Evolutionary conservation across 768 basidiomycete genomes (phyloP).

Genomic region (Boletus rubropictus): DNA sequence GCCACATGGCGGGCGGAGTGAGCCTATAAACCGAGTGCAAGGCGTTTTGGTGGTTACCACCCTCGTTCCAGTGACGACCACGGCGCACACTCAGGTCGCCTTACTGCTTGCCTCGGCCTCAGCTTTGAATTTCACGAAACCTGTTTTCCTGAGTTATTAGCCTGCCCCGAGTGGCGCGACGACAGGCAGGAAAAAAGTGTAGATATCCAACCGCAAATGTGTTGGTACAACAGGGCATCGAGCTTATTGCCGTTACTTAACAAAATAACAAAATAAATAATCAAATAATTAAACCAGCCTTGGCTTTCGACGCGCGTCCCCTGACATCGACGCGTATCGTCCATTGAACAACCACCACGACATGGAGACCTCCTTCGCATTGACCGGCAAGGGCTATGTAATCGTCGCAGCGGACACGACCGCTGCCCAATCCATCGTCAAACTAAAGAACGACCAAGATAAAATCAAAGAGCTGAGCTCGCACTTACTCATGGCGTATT

Average conservation of each 20-base stretch:
- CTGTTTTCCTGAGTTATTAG: too few relatives aligned
- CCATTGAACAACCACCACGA: slow-evolving; percentile 16
- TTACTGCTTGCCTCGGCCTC: too few relatives aligned
- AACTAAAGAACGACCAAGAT: slow-evolving; percentile 96
- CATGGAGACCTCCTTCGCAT: slow-evolving; percentile 90
- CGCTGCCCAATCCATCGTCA: slow-evolving; percentile 86
- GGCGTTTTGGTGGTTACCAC: too few relatives aligned
- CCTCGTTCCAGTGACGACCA: too few relatives aligned
- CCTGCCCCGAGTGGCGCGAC: too few relatives aligned
- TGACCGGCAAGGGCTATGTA: slow-evolving; percentile 91
- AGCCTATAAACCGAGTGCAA: too few relatives aligned
- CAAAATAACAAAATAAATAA: slow-evolving; percentile 4
- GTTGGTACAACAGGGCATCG: too few relatives aligned
- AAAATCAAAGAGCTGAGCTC: slow-evolving; percentile 91
- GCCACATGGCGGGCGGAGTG: neutral
- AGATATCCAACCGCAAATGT: too few relatives aligned
- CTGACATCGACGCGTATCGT: slow-evolving; percentile 19
- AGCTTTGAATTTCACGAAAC: too few relatives aligned
- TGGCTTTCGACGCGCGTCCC: slow-evolving; percentile 27
- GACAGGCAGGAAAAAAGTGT: too few relatives aligned
- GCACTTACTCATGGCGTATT: slow-evolving; percentile 91
- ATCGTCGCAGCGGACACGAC: slow-evolving; percentile 90
- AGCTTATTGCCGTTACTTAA: too few relatives aligned
- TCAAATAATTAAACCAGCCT: slow-evolving; percentile 10
- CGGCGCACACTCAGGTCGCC: too few relatives aligned